Evolutionary conservation across 2,329 filamentous ascomycete species (phyloP), one percentile per base, ranked within the genome.

Genomic region (Niveomyces coronatus): DNA sequence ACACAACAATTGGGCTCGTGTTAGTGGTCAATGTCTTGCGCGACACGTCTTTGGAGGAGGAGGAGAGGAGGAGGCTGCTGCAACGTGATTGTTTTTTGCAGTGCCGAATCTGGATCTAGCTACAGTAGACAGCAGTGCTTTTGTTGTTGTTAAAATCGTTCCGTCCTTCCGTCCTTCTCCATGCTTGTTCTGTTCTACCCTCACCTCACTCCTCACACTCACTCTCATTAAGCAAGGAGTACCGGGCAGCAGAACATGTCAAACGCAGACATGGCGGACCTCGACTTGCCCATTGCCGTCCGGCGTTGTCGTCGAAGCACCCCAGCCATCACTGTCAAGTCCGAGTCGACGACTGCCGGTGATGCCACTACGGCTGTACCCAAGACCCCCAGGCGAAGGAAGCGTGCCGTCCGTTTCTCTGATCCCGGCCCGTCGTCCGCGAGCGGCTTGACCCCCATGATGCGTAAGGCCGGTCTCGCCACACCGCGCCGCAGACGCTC

Each of bases 371-470:
- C n/a, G n/a, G n/a, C n/a, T n/a, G n/a, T n/a, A n/a, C 41, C 39
- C 17, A 36, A 40, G 13, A 62, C 59, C 3, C 58, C 59, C 9
- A 47, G 47, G 22, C 45, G 49, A 22, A 39, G 42, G 2, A 70
- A 64, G 47, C 71, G 70, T 46, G 61, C 62, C 40, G 72, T 77
- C 16, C 70, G 74, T 26, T 76, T 78, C 55, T 79, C 75, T 0
- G 73, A 78, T 28, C 71, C 72, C 8, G 72, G 70, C 0, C 60
- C 62, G 1, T 50, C 57, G 0, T 42, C 57, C 26, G 62, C 66
- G 3, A 75, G 68, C 1, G 74, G 75, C 3, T 54, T 79, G 19
- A 79, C 76, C 1, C 75, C 76, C 1, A 70, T 76, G 58, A 57
- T 79, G 30, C 62, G 62, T 26, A 67, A 72, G 15, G 64, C 74